Conservation (phyloP, 2,329 filamentous ascomycete genomes). For the Dichotomopilus funicola region DNA sequence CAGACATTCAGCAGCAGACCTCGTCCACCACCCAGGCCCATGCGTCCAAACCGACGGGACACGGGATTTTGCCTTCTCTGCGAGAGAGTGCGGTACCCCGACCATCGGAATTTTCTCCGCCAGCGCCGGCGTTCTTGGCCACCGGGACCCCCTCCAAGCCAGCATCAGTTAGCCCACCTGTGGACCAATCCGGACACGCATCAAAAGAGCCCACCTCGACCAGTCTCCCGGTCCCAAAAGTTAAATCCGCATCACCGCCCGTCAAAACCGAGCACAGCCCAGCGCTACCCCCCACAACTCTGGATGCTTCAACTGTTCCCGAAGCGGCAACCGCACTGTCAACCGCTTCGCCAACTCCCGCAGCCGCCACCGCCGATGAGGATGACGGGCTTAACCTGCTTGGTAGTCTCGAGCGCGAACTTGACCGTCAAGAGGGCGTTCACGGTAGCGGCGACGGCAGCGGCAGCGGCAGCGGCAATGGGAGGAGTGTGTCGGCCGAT, state of each 20-base stretch:
- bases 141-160: neutral
- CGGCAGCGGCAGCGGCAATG: neutral
- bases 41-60: neutral
- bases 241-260: neutral
- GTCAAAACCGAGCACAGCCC: neutral
- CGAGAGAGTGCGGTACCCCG: neutral
- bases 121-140: neutral
- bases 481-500: neutral
- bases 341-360: neutral
- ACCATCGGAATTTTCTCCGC: neutral
- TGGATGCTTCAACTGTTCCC: neutral
- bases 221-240: neutral
- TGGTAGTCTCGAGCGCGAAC: slow-evolving; percentile 39
- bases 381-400: slow-evolving; percentile 39
- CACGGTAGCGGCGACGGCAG: slow-evolving; percentile 1
- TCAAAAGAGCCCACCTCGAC: neutral
- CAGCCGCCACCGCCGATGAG: slow-evolving; percentile 20
- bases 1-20: slow-evolving; percentile 12
- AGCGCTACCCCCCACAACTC: slow-evolving; percentile 3
- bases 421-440: slow-evolving; percentile 31
- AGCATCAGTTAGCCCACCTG: neutral
- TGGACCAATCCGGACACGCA: neutral
- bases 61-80: neutral
- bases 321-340: neutral
- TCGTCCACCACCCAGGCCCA: neutral